These are phyloP conservation scores for Pleurozium schreberi DNA, from an alignment of 225 moss, liverwort and hornwort species.

Conservation along the genomic window DNA sequence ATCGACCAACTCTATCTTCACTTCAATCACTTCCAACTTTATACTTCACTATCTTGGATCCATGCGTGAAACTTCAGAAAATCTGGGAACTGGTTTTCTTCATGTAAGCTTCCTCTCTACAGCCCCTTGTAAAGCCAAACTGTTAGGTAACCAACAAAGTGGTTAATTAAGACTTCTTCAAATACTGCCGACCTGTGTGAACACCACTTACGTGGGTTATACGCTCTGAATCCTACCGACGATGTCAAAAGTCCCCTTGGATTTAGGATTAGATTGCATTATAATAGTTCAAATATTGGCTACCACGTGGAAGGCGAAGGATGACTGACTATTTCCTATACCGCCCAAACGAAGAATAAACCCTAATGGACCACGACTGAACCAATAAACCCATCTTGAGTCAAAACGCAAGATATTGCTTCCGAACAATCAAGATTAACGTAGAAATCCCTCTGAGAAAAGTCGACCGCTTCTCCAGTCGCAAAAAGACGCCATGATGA, in stretches of 20 bases:
- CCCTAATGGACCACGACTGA: neutral
- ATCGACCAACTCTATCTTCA: constrained; percentile 47
- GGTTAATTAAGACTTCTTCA: constrained; percentile 5
- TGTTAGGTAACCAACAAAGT: constrained; percentile 50
- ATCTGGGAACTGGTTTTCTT: constrained; percentile 55
- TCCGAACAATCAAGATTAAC: neutral
- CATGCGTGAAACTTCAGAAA: constrained; percentile 54
- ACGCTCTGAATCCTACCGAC: neutral
- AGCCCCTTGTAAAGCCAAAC: constrained; percentile 63
- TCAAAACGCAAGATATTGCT: neutral
- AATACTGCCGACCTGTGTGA: neutral
- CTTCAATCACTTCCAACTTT: constrained; percentile 32
- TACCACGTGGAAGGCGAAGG: neutral
- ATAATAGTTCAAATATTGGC: neutral
- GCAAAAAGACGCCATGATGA: neutral
- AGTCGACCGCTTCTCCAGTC: neutral
- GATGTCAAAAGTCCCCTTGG: neutral
- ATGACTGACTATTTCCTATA: neutral
- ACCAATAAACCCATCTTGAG: neutral
- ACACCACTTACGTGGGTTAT: neutral
- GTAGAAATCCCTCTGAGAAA: neutral
- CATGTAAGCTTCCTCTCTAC: constrained; percentile 60
- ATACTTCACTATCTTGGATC: constrained; percentile 72
- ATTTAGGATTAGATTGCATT: neutral
- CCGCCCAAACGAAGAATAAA: neutral